Conservation (phyloP, 345 rosid species). For the Hevea brasiliensis region DNA sequence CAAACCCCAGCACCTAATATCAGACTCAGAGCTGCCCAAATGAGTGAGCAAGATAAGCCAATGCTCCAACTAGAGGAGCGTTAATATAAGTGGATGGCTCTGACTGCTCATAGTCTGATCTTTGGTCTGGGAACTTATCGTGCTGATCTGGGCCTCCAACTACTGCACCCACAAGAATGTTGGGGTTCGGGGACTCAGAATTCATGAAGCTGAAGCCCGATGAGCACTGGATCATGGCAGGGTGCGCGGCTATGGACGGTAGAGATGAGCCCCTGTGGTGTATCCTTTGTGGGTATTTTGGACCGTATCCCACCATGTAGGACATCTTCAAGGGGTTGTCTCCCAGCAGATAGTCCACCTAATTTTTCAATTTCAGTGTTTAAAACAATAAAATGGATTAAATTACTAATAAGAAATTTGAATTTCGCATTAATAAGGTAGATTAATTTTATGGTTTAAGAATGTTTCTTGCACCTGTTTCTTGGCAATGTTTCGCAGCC, state of each 20-base stretch:
- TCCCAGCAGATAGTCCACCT: constrained; percentile 35
- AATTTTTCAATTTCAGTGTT: not conserved
- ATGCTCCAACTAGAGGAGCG: constrained; percentile 28
- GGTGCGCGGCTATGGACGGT: constrained; percentile 21
- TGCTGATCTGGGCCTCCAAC: constrained; percentile 31
- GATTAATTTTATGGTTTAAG: no score
- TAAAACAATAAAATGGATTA: not conserved
- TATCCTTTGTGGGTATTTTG: constrained; percentile 27
- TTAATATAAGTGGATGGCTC: constrained; percentile 35
- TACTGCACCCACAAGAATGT: constrained; percentile 30
- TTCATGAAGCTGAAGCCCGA: constrained; percentile 26
- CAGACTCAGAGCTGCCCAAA: constrained; percentile 64
- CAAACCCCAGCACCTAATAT: not conserved
- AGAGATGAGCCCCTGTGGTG: constrained; percentile 35
- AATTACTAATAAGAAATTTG: no score
- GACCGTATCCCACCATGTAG: constrained; percentile 35
- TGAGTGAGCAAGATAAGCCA: constrained; percentile 59
- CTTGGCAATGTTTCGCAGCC: constrained; percentile 50
- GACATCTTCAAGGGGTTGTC: constrained; percentile 35
- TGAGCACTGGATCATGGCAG: constrained; percentile 27
- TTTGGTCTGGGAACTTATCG: constrained; percentile 28
- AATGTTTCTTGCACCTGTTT: constrained; percentile 39
- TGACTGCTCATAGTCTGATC: constrained; percentile 32
- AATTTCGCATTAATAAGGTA: no score
- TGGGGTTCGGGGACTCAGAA: constrained; percentile 25